Percentiles rank a stretch among this genome's conserved stretches.
Conservation (phyloP, 495 filamentous ascomycete genomes). For the Trichoderma asperelloides region DNA sequence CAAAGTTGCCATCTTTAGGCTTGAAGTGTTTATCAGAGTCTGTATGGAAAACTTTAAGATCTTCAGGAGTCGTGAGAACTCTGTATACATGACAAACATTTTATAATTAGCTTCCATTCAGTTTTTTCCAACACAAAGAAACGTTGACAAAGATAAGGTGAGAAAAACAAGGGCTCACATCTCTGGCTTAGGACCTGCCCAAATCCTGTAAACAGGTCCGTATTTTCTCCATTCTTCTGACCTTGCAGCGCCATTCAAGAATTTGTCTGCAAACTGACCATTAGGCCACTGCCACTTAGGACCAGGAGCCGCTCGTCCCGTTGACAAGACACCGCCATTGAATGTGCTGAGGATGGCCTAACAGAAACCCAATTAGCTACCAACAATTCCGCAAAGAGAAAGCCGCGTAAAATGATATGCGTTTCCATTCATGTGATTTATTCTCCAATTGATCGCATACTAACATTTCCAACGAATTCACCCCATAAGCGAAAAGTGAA, state of each 20-base stretch:
- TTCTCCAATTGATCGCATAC: too few relatives aligned
- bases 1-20: not conserved
- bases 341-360: too few relatives aligned
- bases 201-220: not conserved
- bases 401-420: too few relatives aligned
- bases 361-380: too few relatives aligned
- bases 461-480: too few relatives aligned
- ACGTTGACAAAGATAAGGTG: not conserved
- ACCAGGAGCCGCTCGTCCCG: too few relatives aligned
- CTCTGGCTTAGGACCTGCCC: not conserved
- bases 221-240: not conserved
- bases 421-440: too few relatives aligned
- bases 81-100: not conserved
- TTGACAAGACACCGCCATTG: too few relatives aligned
- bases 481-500: too few relatives aligned
- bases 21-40: not conserved
- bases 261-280: not conserved
- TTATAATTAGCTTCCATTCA: not conserved
- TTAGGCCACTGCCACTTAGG: not conserved
- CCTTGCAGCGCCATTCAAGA: not conserved
- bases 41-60: not conserved
- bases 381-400: too few relatives aligned
- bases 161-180: not conserved
- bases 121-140: not conserved
- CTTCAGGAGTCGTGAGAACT: not conserved